Evolutionary conservation across 805 yeast species (phyloP).

Genomic region (Zygosaccharomyces lentus): DNA sequence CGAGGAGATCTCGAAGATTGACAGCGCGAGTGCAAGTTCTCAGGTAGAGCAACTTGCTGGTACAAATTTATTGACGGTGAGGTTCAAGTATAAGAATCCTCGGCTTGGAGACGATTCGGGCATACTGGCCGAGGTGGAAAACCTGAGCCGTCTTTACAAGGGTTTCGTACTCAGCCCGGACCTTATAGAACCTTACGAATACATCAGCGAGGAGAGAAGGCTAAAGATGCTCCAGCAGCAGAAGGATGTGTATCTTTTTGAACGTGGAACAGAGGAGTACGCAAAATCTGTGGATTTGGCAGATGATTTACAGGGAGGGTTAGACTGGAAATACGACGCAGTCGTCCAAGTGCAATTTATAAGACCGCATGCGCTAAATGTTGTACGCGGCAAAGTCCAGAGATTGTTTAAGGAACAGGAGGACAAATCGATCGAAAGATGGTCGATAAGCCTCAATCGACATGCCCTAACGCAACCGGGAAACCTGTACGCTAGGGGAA

Average conservation of each 20-base stretch:
- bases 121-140: constrained; percentile 10
- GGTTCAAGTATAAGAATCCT: constrained; percentile 19
- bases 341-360: constrained; percentile 30
- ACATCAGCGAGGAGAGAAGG: constrained; percentile 24
- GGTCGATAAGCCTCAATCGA: constrained; percentile 29
- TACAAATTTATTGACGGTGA: constrained; percentile 25
- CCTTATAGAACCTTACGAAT: constrained; percentile 31
- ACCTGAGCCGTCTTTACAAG: constrained; percentile 14
- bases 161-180: constrained; percentile 24
- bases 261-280: constrained; percentile 22
- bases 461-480: constrained; percentile 50
- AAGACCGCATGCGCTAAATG: constrained; percentile 13
- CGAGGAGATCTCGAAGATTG: neutral
- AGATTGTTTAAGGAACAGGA: constrained; percentile 3
- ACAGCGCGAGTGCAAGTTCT: neutral
- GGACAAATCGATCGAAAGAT: constrained; percentile 12
- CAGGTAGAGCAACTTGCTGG: constrained; percentile 31
- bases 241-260: constrained; percentile 23
- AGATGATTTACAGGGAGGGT: neutral
- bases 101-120: neutral
- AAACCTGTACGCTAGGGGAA: constrained; percentile 50
- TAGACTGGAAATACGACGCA: constrained; percentile 23
- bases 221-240: constrained; percentile 19
- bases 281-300: constrained; percentile 13
- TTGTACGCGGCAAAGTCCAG: constrained; percentile 11